A percentile compares a stretch with the other conserved stretches of the same genome.
Evolutionary conservation across 306 rosid species (phyloP).

Genomic region (Pyrus betulifolia): DNA sequence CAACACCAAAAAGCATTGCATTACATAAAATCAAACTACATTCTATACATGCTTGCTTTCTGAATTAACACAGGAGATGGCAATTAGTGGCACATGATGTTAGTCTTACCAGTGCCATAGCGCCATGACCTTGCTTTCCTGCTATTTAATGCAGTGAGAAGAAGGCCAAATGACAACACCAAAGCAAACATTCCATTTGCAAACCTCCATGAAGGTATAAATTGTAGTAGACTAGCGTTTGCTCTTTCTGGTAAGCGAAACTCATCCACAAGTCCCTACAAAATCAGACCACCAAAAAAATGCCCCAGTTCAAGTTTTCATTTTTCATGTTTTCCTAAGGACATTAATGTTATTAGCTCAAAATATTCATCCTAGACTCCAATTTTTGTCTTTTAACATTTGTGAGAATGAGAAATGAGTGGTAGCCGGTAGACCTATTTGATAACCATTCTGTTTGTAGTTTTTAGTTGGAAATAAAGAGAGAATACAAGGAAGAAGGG

Average conservation of each 20-base stretch:
- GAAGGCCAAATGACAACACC: conserved; percentile 97
- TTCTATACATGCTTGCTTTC: not conserved
- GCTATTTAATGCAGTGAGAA: conserved; percentile 72
- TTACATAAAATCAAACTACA: not conserved
- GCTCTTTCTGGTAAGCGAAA: conserved; percentile 65
- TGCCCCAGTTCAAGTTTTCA: not conserved
- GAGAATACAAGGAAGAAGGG: not conserved
- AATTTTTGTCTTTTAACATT: too few relatives aligned
- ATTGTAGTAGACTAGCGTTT: conserved; percentile 33
- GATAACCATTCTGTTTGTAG: too few relatives aligned
- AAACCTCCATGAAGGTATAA: conserved; percentile 87
- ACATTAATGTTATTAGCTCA: not conserved
- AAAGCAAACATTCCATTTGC: conserved; percentile 97
- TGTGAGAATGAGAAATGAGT: not conserved
- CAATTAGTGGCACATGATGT: too few relatives aligned
- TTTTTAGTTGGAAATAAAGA: not conserved
- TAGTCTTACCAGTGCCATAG: conserved; percentile 60
- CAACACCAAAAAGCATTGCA: not conserved
- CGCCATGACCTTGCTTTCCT: conserved; percentile 98
- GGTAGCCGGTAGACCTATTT: not conserved
- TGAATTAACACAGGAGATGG: not conserved
- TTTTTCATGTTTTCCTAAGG: not conserved
- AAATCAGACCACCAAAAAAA: not conserved
- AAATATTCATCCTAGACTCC: not conserved
- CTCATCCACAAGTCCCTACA: conserved; percentile 84